phyloP scores from a whole-genome alignment of 2,329 filamentous ascomycete species.

The Cercospora zeina region DNA sequence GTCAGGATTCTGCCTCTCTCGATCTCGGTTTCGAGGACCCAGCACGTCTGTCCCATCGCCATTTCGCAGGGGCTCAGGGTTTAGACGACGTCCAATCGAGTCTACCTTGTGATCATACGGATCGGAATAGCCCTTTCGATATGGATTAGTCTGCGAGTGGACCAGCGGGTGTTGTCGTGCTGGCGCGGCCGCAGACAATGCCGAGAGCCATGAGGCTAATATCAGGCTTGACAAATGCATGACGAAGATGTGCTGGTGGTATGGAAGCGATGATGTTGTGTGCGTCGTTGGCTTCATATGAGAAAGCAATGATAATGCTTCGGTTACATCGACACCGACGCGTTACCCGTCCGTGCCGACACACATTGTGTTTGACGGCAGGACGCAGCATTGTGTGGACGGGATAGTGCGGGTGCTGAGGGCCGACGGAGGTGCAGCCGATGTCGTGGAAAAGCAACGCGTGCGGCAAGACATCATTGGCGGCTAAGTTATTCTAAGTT shows the following conservation, averaged over 20 bases:
- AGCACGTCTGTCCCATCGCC: slow-evolving; percentile 63
- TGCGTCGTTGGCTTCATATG: neutral
- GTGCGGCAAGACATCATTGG: neutral
- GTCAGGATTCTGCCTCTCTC: slow-evolving; percentile 70
- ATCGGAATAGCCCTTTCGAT: slow-evolving; percentile 61
- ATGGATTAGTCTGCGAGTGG: slow-evolving; percentile 48
- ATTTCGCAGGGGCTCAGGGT: slow-evolving; percentile 58
- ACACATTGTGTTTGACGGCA: neutral
- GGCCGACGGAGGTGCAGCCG: neutral
- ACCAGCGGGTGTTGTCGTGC: slow-evolving; percentile 44
- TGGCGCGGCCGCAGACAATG: slow-evolving; percentile 31
- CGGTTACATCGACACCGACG: neutral
- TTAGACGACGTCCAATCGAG: slow-evolving; percentile 58
- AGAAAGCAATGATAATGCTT: neutral
- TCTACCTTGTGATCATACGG: slow-evolving; percentile 65
- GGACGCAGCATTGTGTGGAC: neutral
- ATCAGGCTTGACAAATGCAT: slow-evolving; percentile 8
- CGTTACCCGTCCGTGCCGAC: slow-evolving; percentile 2
- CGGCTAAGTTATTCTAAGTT: neutral
- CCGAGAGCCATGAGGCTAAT: slow-evolving; percentile 21
- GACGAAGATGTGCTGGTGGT: neutral
- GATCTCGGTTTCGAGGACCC: slow-evolving; percentile 67
- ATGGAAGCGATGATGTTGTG: neutral
- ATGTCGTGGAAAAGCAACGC: neutral
- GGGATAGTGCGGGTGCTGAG: slow-evolving; percentile 10